phyloP scores from a whole-genome alignment of 768 basidiomycete species.

The Tephrocybe sp. region DNA sequence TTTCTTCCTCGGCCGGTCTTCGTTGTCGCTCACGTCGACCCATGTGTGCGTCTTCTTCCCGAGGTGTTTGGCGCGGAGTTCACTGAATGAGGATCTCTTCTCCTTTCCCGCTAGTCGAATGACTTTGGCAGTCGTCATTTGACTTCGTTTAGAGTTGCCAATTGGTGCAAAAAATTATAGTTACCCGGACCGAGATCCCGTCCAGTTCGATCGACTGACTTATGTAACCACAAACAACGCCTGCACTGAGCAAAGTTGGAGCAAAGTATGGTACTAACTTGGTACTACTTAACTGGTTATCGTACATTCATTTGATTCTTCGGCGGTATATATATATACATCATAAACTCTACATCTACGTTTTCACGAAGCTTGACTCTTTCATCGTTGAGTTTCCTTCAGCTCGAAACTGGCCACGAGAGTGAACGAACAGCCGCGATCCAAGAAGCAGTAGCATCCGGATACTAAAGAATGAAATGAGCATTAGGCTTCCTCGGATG shows the following conservation, averaged over 20 bases:
- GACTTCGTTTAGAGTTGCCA: not conserved
- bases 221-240: too few species aligned
- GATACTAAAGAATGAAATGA: conserved; percentile 20
- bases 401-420: conserved; percentile 28
- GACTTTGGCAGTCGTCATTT: conserved; percentile 7
- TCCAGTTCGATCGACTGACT: too few species aligned
- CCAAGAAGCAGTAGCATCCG: conserved; percentile 30
- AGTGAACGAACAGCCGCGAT: conserved; percentile 28
- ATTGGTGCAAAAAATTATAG: too few species aligned
- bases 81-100: not conserved
- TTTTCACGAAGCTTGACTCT: too few species aligned
- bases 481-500: not conserved
- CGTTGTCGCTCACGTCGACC: conserved; percentile 40
- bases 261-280: too few species aligned
- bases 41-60: conserved; percentile 26
- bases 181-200: not conserved
- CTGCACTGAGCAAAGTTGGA: too few species aligned
- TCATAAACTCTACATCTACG: too few species aligned
- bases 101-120: conserved; percentile 12
- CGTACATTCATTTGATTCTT: too few species aligned
- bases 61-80: conserved; percentile 1
- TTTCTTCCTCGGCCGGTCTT: conserved; percentile 27
- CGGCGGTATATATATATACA: too few species aligned
- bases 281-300: too few species aligned
- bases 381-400: too few species aligned